Percentiles rank a stretch among this genome's conserved stretches.
phyloP scores from a whole-genome alignment of 208 protist genomes.

The Angomonas ambiguus region DNA sequence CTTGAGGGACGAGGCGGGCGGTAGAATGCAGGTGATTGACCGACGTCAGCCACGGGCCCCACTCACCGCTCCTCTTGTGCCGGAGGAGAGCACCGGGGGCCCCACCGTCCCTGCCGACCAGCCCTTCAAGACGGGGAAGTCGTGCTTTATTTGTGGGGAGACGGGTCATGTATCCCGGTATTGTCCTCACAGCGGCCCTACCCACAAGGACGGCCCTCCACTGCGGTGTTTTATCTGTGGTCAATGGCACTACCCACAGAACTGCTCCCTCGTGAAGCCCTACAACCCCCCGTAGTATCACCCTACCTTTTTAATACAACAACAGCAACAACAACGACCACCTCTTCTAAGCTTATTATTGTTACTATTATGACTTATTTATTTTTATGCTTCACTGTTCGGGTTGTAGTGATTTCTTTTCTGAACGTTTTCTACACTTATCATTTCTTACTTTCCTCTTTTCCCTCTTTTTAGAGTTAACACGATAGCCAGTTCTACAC shows the following conservation, averaged over 20 bases:
- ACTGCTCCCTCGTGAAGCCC: constrained; percentile 51
- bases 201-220: constrained; percentile 54
- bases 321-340: no score
- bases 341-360: constrained; percentile 1
- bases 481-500: neutral
- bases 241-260: constrained; percentile 80
- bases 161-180: constrained; percentile 69
- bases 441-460: neutral
- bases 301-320: neutral
- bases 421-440: no score
- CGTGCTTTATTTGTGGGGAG: constrained; percentile 76
- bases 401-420: neutral
- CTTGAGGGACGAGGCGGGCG: constrained; percentile 55
- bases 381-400: neutral
- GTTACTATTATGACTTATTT: constrained; percentile 1
- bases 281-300: neutral
- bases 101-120: constrained; percentile 22
- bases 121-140: constrained; percentile 59
- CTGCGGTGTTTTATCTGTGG: constrained; percentile 87
- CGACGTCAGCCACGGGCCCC: constrained; percentile 46
- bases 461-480: constrained; percentile 7
- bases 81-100: constrained; percentile 8
- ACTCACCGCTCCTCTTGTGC: constrained; percentile 38
- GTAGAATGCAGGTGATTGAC: constrained; percentile 61
- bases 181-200: constrained; percentile 54